These are phyloP conservation scores for Tetraselmis chui DNA, from an alignment of 139 green algal species.

Conservation along the genomic window DNA sequence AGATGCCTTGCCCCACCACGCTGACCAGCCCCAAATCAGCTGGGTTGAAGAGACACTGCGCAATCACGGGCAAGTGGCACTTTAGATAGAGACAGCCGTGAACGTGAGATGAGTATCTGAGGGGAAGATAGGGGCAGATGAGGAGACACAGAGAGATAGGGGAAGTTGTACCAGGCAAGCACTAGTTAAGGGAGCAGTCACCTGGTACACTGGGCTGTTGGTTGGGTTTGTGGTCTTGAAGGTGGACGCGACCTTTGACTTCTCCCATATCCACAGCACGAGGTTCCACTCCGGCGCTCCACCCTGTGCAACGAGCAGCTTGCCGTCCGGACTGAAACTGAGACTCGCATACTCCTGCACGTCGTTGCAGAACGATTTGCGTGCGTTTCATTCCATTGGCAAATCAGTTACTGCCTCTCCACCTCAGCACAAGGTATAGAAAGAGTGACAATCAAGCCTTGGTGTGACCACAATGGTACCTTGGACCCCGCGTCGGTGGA, in stretches of 20 bases:
- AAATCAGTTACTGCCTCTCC: background rate
- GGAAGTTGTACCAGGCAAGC: background rate
- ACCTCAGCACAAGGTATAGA: too few species aligned
- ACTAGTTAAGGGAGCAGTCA: conserved; percentile 7
- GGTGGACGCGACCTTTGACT: conserved; percentile 59
- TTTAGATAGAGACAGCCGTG: too few species aligned
- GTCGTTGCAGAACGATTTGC: background rate
- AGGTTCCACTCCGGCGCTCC: conserved; percentile 83
- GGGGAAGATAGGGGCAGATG: too few species aligned
- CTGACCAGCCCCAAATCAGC: conserved; percentile 38
- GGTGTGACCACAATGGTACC: conserved; percentile 40
- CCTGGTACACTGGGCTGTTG: conserved; percentile 29
- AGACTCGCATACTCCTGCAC: conserved; percentile 78
- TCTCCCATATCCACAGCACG: conserved; percentile 85
- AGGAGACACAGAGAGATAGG: conserved; percentile 10
- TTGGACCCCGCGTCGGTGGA: conserved; percentile 57
- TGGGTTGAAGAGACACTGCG: conserved; percentile 52
- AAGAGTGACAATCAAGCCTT: too few species aligned
- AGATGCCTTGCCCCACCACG: conserved; percentile 55
- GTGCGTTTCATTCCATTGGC: background rate
- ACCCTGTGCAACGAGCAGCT: conserved; percentile 69
- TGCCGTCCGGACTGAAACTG: conserved; percentile 75
- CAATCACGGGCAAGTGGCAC: conserved; percentile 9
- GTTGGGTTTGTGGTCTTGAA: conserved; percentile 30
- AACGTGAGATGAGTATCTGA: too few species aligned